A percentile compares a stretch with the other conserved stretches of the same genome.
These are phyloP conservation scores for Hymenoscyphus scutula DNA, from an alignment of 2,329 filamentous ascomycete genomes.

Conservation along the genomic window DNA sequence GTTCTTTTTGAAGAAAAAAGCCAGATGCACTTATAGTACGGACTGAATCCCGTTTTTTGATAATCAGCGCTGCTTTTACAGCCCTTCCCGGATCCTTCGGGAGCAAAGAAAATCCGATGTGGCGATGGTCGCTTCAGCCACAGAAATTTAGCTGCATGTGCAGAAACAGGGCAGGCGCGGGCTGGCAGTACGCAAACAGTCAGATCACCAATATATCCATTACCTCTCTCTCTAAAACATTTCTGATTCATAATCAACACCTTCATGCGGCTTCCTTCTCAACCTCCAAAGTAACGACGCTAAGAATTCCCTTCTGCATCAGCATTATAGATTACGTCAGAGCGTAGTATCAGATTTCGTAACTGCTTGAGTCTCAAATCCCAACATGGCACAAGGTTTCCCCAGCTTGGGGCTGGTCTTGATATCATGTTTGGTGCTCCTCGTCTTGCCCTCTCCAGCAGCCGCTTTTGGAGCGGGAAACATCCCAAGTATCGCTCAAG, in stretches of 20 bases:
- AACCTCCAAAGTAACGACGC: not conserved
- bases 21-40: not conserved
- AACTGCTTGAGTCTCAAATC: not conserved
- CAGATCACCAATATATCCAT: not conserved
- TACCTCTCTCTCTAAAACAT: not conserved
- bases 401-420: slow-evolving; percentile 41
- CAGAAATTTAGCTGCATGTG: not conserved
- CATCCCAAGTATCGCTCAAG: slow-evolving; percentile 60
- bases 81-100: not conserved
- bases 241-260: not conserved
- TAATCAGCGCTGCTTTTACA: not conserved
- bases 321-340: not conserved
- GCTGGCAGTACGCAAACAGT: not conserved
- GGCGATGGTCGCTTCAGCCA: not conserved
- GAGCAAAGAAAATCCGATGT: not conserved
- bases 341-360: not conserved
- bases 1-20: not conserved
- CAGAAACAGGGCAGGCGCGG: too few relatives aligned
- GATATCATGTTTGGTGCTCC: slow-evolving; percentile 50
- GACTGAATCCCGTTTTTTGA: not conserved
- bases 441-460: slow-evolving; percentile 55
- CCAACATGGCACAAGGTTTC: slow-evolving; percentile 24
- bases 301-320: not conserved
- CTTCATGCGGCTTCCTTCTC: not conserved
- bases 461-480: slow-evolving; percentile 68